phyloP scores from a whole-genome alignment of 495 filamentous ascomycete species.

The Penicillium subrubescens region DNA sequence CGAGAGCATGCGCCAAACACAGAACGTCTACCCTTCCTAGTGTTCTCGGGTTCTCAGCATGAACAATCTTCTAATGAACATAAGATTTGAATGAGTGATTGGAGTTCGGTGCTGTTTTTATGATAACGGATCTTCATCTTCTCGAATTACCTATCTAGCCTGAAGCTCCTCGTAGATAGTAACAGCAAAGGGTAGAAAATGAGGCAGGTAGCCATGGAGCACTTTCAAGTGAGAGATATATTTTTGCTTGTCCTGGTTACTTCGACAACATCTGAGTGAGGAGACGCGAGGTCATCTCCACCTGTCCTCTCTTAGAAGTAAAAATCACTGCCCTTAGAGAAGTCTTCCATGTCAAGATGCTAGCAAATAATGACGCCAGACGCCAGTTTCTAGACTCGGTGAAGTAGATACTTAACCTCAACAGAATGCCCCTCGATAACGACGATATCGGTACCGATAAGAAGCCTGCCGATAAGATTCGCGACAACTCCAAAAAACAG shows the following conservation, averaged over 20 bases:
- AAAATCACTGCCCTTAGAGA: background rate
- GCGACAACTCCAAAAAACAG: conserved; percentile 16
- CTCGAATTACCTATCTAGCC: too few relatives aligned
- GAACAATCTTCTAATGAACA: conserved; percentile 15
- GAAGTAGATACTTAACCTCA: background rate
- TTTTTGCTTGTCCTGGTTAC: too few relatives aligned
- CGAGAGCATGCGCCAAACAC: conserved; percentile 39
- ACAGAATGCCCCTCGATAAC: background rate
- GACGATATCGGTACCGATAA: conserved; percentile 11
- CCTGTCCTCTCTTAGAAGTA: background rate
- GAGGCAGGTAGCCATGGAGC: too few relatives aligned
- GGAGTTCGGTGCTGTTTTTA: conserved; percentile 9
- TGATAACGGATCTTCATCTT: background rate
- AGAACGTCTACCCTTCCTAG: conserved; percentile 23
- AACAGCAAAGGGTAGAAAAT: too few relatives aligned
- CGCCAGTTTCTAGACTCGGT: background rate
- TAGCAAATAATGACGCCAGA: background rate
- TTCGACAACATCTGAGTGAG: too few relatives aligned
- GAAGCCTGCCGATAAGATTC: conserved; percentile 3
- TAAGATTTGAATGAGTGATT: conserved; percentile 4
- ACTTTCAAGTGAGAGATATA: too few relatives aligned
- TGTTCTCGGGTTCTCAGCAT: conserved; percentile 3
- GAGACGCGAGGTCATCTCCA: background rate
- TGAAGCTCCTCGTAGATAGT: background rate
- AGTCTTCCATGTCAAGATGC: background rate